Conservation (phyloP, 2,329 filamentous ascomycete genomes). For the Drechslera avenae region DNA sequence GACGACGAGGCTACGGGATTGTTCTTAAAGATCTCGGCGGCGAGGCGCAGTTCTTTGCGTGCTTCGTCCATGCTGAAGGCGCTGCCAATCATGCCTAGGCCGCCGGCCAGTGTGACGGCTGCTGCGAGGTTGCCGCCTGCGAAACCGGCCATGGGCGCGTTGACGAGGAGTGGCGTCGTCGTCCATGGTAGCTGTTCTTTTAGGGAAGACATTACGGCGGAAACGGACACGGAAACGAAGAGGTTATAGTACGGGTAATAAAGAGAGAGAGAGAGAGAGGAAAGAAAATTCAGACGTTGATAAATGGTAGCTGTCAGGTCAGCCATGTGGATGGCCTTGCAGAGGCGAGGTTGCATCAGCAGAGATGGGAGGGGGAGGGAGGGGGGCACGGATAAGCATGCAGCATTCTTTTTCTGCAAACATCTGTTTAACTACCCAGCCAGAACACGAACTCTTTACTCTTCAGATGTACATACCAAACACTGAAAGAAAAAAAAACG, state of each 20-base stretch:
- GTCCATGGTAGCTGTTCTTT: conserved; percentile 57
- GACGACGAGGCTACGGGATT: conserved; percentile 18
- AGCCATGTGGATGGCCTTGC: no score
- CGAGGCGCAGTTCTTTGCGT: conserved; percentile 34
- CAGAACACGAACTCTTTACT: no score
- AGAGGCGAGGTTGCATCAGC: no score
- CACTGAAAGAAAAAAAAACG: no score
- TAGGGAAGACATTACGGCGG: conserved; percentile 19
- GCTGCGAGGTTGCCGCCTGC: conserved; percentile 61
- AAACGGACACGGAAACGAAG: no score
- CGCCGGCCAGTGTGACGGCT: conserved; percentile 62
- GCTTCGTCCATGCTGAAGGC: conserved; percentile 44
- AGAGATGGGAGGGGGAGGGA: no score
- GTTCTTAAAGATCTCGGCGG: conserved; percentile 19
- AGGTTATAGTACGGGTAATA: neutral
- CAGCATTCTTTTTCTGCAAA: no score
- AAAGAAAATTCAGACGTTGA: neutral
- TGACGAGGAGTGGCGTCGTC: conserved; percentile 60
- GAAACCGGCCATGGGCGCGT: conserved; percentile 72
- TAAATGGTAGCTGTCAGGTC: neutral
- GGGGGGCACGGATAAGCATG: no score
- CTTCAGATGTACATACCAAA: no score
- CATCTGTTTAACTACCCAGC: no score
- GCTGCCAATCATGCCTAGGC: conserved; percentile 52
- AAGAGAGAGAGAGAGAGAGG: no score